These are phyloP conservation scores for Yamadazyma sp. DNA, from an alignment of 1,139 yeast genomes.

Conservation along the genomic window DNA sequence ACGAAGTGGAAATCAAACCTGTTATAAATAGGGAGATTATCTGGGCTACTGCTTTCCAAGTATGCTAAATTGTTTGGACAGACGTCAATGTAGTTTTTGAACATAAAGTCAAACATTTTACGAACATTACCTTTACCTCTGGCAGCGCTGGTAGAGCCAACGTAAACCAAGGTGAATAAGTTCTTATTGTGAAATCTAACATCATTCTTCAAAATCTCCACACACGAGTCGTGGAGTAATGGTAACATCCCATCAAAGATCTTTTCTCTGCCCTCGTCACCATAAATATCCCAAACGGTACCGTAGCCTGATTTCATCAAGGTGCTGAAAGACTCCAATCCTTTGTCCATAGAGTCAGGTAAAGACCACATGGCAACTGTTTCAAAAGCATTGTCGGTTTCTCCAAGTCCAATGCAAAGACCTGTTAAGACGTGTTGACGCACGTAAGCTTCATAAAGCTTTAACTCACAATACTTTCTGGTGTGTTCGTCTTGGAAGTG, in stretches of 20 bases:
- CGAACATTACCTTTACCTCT: constrained; percentile 71
- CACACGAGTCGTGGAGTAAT: constrained; percentile 52
- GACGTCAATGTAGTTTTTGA: constrained; percentile 49
- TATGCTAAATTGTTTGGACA: constrained; percentile 44
- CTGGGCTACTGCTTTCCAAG: constrained; percentile 56
- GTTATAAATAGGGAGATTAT: constrained; percentile 58
- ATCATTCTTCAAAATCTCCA: constrained; percentile 34
- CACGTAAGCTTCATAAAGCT: constrained; percentile 56
- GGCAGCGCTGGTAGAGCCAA: constrained; percentile 58
- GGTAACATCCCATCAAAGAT: constrained; percentile 59
- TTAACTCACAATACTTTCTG: constrained; percentile 41
- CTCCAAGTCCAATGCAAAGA: constrained; percentile 49
- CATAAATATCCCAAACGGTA: constrained; percentile 50
- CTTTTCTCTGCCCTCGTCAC: constrained; percentile 53
- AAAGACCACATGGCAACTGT: constrained; percentile 65
- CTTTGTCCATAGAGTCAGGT: constrained; percentile 45
- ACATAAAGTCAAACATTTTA: constrained; percentile 56
- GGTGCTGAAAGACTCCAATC: constrained; percentile 51
- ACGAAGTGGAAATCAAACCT: constrained; percentile 55
- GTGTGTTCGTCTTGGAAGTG: constrained; percentile 40
- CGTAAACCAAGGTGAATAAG: constrained; percentile 58
- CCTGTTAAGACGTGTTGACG: constrained; percentile 60
- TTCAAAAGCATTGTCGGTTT: constrained; percentile 49
- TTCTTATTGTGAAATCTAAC: constrained; percentile 38
- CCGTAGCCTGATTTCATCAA: constrained; percentile 60